Base-by-base conservation (phyloP, 2,329 filamentous ascomycete genomes). In the Aphanocladium album region DNA sequence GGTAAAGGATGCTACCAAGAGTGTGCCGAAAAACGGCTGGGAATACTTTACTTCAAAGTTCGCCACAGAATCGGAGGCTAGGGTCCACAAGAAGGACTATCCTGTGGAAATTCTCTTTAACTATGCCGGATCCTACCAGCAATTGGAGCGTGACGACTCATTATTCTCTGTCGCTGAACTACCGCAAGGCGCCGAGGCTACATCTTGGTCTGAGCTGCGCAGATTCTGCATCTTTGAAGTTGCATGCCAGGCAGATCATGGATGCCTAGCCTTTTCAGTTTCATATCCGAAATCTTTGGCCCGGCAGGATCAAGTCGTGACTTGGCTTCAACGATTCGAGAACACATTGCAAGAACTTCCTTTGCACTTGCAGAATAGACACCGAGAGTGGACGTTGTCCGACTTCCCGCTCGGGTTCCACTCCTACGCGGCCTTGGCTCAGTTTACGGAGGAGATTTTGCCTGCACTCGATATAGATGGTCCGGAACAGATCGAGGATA, bases 81-180 rank as follows among this genome's bases (percentile, higher is more conserved):
- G 41, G 11, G 9, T 16, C 8, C 21, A 39, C 9, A 19, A 16
- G 33, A 39, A 35, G 16, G 30, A 53, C 12, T 35, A 19, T 68
- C 67, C 70, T 0, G 73, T 77, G 60, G 80, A 82, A 63, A 64
- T 81, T 1, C 65, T 77, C 0, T 80, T 81, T 70, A 81, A 81
- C 64, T 81, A 78, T 62, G 46, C 25, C 11, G 61, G 79, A 1
- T 71, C 73, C 19, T 79, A 74, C 60, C 77, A 80, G 64, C 75
- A 79, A 43, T 69, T 78, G 3, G 76, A 80, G 56, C 67, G 72
- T 0, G 64, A 68, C 3, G 73, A 71, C 12, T 30, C 52, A 12
- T 54, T 51, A 27, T 60, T 57, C 12, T 25, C 37, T 1, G 51
- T 23, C 9, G 35, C 19, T 5, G 37, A 35, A 3, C 17, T 46